A percentile compares a stretch with the other conserved stretches of the same genome.
These are phyloP conservation scores for Aureobasidium sp. DNA, from an alignment of 2,329 filamentous ascomycete species.

Conservation along the genomic window DNA sequence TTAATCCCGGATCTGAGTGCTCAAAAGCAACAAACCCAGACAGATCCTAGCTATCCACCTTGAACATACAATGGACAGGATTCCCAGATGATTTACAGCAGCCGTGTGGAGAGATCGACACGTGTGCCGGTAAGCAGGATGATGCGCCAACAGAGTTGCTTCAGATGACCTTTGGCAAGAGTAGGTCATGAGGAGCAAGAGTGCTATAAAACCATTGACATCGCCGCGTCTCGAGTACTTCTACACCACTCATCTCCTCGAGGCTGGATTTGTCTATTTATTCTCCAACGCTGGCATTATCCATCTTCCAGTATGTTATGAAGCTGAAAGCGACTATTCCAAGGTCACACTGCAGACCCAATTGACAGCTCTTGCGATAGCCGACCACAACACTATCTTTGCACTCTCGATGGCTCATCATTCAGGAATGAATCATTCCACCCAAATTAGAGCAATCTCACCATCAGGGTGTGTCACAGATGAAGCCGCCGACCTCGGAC, in stretches of 20 bases:
- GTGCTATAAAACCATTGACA: not conserved
- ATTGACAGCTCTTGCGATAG: not conserved
- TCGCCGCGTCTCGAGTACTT: not conserved
- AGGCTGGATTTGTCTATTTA: not conserved
- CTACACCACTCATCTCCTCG: not conserved
- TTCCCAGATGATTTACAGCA: not conserved
- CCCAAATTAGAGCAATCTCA: not conserved
- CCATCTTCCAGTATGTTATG: not conserved
- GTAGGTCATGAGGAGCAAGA: not conserved
- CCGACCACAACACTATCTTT: not conserved
- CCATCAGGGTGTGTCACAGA: not conserved
- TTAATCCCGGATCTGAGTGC: not conserved
- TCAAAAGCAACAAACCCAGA: not conserved
- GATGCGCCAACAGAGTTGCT: not conserved
- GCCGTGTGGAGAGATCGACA: not conserved
- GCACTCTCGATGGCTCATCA: not conserved
- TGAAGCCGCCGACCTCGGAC: not conserved
- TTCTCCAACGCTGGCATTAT: not conserved
- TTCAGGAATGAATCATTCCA: not conserved
- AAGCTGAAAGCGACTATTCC: not conserved
- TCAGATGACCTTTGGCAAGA: not conserved
- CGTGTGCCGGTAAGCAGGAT: not conserved
- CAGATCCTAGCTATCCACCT: not conserved
- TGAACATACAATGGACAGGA: too few species aligned
- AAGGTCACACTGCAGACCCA: not conserved